A percentile compares a stretch with the other conserved stretches of the same genome.
Evolutionary conservation across 345 rosid species (phyloP).

Genomic region (Eucalyptus pumila): DNA sequence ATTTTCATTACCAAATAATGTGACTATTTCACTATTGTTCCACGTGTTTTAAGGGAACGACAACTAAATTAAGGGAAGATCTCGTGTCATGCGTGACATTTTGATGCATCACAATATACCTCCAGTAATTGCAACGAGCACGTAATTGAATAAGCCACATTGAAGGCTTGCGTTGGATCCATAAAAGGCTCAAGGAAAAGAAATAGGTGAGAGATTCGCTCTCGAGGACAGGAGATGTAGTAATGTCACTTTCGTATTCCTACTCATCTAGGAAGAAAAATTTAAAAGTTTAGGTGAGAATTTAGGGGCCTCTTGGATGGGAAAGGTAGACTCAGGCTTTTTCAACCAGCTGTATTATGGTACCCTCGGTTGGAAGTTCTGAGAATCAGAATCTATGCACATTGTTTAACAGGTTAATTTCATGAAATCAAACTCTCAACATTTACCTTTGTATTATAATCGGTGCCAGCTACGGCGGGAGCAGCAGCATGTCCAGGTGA

Average conservation of each 20-base stretch:
- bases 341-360: too few relatives aligned
- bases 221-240: rapidly evolving
- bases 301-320: too few relatives aligned
- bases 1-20: neutral
- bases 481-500: neutral
- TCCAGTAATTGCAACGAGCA: neutral
- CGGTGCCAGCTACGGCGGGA: neutral
- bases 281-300: too few relatives aligned
- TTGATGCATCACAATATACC: neutral
- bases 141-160: neutral
- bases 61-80: neutral
- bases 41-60: rapidly evolving
- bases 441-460: neutral
- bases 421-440: neutral
- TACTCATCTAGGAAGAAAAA: too few relatives aligned
- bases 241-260: too few relatives aligned
- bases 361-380: too few relatives aligned
- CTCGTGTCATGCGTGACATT: rapidly evolving
- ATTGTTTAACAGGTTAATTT: neutral
- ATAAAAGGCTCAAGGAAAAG: too few relatives aligned
- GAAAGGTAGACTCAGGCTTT: too few relatives aligned
- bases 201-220: rapidly evolving
- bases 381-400: neutral
- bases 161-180: neutral
- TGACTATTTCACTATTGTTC: neutral